Conservation (phyloP, 441 rosid genomes). For the Gossypium schwendimanii region DNA sequence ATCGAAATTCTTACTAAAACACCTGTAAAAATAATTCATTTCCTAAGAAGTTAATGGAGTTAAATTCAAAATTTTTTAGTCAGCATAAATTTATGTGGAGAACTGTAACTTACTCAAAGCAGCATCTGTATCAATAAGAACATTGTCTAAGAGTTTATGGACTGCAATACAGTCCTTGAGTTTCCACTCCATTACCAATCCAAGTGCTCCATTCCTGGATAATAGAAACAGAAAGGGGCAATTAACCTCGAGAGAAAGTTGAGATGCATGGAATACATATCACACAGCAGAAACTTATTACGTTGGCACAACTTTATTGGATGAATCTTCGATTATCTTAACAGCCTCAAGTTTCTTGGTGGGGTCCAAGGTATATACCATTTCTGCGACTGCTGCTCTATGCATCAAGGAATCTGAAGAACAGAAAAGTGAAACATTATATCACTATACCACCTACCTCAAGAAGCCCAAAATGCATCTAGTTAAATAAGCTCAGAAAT, state of each 20-base stretch:
- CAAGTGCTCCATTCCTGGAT: constrained; percentile 59
- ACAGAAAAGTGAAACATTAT: constrained; percentile 3
- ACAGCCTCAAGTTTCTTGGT: constrained; percentile 68
- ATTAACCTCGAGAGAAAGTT: background rate
- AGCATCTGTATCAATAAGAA: constrained; percentile 58
- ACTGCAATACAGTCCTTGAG: constrained; percentile 78
- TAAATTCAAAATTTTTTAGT: background rate
- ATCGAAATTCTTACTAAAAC: background rate
- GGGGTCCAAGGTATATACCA: constrained; percentile 66
- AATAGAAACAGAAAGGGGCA: background rate
- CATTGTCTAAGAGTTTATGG: constrained; percentile 56
- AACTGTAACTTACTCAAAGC: constrained; percentile 57
- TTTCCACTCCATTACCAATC: constrained; percentile 68
- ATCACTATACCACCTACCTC: background rate
- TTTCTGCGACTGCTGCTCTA: constrained; percentile 94
- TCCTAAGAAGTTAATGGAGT: background rate
- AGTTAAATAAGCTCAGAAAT: constrained; percentile 11
- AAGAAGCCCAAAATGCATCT: background rate
- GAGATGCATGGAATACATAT: background rate
- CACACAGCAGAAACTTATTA: constrained; percentile 24
- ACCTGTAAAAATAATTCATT: background rate
- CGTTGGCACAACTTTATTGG: constrained; percentile 46
- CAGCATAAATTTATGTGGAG: background rate
- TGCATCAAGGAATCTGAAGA: constrained; percentile 87
- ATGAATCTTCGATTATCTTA: constrained; percentile 77